Evolutionary conservation across 1,139 yeast genomes (phyloP), one percentile per base, ranked within the genome.

Genomic region (Blastobotrys serpentis): DNA sequence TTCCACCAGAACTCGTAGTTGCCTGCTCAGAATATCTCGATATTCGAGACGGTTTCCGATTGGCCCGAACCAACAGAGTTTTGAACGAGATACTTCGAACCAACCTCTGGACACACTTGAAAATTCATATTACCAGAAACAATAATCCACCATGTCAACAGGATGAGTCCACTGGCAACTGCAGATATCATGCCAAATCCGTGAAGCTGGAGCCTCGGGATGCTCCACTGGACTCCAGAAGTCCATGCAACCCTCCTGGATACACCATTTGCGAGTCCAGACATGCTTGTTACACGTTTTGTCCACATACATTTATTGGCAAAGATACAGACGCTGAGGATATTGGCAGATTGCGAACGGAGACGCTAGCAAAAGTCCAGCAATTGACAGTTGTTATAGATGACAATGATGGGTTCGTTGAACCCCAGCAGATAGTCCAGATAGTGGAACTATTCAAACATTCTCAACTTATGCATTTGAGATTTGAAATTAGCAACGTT

Each of bases 21-120:
- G 40, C 40, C 4, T 36, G 40, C 25, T 17, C 40, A 4, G 40
- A 36, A 25, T 36, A 36, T 25, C 40, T 36, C 10, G 40, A 36
- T 11, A 36, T 36, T 18, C 40, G 40, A n/a, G 40, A 36, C n/a
- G 40, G 26, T 8, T 36, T 36, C 14, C 6, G 40, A n/a, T 25
- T 36, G 13, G 14, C 23, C 7, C 40, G 22, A 5, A 36, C 40
- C 5, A 36, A 19, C 13, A 14, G 40, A 7, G 25, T 36, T 3
- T 25, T 36, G 23, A 17, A 36, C 14, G 40, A 36, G 13, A 19
- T 36, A 11, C 40, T 36, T 10, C 19, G 26, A 3, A 36, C 40
- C 7, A 17, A 36, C 13, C 40, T 36, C 13, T 36, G 40, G 40
- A 36, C 40, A 4, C 40, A 36, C 19, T 14, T 36, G 7, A 17